Conservation (phyloP, 2,329 filamentous ascomycete genomes). For the Epichloe sibirici region DNA sequence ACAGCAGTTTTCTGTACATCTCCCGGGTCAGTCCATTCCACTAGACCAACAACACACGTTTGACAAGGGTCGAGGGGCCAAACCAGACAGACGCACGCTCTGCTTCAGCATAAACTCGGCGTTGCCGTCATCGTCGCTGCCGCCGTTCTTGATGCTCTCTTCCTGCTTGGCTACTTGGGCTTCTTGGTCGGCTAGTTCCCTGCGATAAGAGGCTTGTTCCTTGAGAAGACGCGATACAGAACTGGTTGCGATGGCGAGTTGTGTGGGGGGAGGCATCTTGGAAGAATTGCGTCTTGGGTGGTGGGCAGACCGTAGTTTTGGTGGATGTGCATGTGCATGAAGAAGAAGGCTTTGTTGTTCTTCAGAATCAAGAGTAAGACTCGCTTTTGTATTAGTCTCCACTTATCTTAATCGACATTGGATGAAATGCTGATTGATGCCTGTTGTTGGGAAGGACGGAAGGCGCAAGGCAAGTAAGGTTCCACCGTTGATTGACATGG, state of each 20-base stretch:
- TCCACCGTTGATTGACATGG: too few species aligned
- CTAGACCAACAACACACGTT: not conserved
- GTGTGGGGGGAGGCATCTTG: slow-evolving; percentile 63
- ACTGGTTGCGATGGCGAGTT: slow-evolving; percentile 67
- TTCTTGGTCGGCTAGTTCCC: slow-evolving; percentile 67
- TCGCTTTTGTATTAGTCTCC: not conserved
- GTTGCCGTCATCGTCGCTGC: slow-evolving; percentile 55
- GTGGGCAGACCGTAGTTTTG: too few species aligned
- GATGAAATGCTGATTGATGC: slow-evolving; percentile 8
- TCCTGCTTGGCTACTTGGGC: slow-evolving; percentile 57
- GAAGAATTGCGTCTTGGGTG: not conserved
- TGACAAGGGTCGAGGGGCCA: not conserved
- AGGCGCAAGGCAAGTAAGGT: too few species aligned
- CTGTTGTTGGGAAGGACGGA: slow-evolving; percentile 5
- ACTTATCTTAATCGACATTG: too few species aligned
- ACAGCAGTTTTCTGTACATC: slow-evolving; percentile 57
- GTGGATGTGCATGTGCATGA: too few species aligned
- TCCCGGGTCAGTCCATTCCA: not conserved
- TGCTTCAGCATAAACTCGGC: slow-evolving; percentile 71
- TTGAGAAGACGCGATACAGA: slow-evolving; percentile 77
- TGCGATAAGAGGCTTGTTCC: slow-evolving; percentile 83
- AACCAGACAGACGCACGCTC: slow-evolving; percentile 47
- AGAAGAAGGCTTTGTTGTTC: too few species aligned
- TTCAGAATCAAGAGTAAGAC: too few species aligned
- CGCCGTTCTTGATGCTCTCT: slow-evolving; percentile 39